Base-by-base conservation (phyloP, 1,139 yeast genomes). In the Yamadazyma songkhlaensis region DNA sequence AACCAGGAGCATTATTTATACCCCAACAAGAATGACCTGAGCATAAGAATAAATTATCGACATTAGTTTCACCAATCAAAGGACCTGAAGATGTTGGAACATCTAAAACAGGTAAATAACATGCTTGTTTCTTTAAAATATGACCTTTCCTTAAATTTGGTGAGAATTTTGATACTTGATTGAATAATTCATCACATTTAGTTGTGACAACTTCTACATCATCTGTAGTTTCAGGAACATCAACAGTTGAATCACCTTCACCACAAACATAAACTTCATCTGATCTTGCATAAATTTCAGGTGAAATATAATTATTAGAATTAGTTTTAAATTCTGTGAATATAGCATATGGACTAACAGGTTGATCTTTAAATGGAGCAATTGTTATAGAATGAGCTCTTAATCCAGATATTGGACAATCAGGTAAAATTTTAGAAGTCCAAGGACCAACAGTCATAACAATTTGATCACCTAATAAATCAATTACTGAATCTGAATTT, bases 21-120 rank as follows among this genome's bases (percentile, higher is more conserved):
- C 98, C 98, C 98, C 98, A 92, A 63, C 97, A 92, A 14, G 95
- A 84, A 60, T 92, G 98, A 1, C 97, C 98, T 13, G 94, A 79
- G 3, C 97, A 96, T 42, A 92, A 63, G 51, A 67, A 86, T 45
- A 92, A 65, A 46, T 83, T 83, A 21, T 76, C 79, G 13, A 88
- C 92, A 53, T 89, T 88, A 0, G 97, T 90, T 53, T 86, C 90
- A 34, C 98, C 98, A 47, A 92, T 82, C 41, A 92, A 71, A 0
- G 98, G 98, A 3, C 98, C 97, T 4, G 94, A 80, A 36, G 89
- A 80, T 3, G 94, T 83, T 2, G 97, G 95, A 4, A 88, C 90
- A 55, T 90, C 96, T 37, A 90, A 74, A 3, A 92, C 96, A 0
- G 98, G 98, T 50, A 92, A 72, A 59, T 90, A 92, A 61, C 98